These are phyloP conservation scores for Stephanodiscus triporus DNA, from an alignment of 108 stramenopile species.

Conservation along the genomic window DNA sequence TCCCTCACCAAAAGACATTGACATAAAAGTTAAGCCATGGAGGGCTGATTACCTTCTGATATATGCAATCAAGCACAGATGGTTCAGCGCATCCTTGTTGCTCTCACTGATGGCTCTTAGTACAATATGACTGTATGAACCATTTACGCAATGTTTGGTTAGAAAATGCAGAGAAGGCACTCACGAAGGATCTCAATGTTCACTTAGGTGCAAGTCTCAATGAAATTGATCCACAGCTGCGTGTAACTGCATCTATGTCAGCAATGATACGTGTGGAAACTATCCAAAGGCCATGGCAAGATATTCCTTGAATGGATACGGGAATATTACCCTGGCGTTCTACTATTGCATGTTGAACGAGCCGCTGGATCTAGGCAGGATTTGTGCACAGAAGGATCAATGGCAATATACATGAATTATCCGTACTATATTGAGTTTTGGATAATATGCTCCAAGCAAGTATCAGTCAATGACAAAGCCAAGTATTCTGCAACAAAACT, in stretches of 20 bases:
- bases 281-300: too few relatives aligned
- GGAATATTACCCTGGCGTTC: too few relatives aligned
- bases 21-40: too few relatives aligned
- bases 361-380: too few relatives aligned
- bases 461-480: neutral
- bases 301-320: too few relatives aligned
- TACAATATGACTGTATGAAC: too few relatives aligned
- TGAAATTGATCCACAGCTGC: constrained; percentile 23
- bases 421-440: constrained; percentile 30
- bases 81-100: neutral
- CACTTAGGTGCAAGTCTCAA: constrained; percentile 9
- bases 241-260: constrained; percentile 9
- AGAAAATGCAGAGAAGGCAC: constrained; percentile 14
- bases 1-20: neutral
- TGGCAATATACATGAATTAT: too few relatives aligned
- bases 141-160: constrained; percentile 29
- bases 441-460: constrained; percentile 10
- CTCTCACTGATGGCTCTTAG: neutral
- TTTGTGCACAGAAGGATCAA: too few relatives aligned
- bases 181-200: constrained; percentile 10
- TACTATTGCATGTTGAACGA: too few relatives aligned
- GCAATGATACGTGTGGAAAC: neutral
- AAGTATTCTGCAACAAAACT: too few relatives aligned
- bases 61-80: neutral
- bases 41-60: neutral